Conservation (phyloP, 2,329 filamentous ascomycete genomes). For the Tolypocladium tropicale region DNA sequence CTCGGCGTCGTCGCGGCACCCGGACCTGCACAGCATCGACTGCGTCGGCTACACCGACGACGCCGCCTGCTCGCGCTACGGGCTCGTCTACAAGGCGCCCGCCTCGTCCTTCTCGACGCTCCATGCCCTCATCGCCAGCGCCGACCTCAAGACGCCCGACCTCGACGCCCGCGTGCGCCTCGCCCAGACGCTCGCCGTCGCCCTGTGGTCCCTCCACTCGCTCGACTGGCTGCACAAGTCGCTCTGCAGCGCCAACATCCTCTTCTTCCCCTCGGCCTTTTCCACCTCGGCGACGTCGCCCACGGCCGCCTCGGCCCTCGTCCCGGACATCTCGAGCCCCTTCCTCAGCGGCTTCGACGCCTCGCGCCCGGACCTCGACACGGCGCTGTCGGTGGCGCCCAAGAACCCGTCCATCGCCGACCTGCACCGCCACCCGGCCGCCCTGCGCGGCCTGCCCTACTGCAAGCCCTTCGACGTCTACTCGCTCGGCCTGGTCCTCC, state of each 20-base stretch:
- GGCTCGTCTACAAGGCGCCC: conserved; percentile 31
- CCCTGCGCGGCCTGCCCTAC: conserved; percentile 29
- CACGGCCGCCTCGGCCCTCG: conserved; percentile 22
- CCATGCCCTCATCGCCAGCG: conserved; percentile 25
- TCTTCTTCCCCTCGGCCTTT: conserved; percentile 38
- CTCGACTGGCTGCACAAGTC: conserved; percentile 49
- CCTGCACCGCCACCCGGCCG: conserved; percentile 36
- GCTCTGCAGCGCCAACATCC: conserved; percentile 40
- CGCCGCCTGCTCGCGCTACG: conserved; percentile 24
- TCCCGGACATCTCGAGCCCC: conserved; percentile 30
- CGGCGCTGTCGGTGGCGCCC: conserved; percentile 36
- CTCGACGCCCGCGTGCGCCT: conserved; percentile 31
- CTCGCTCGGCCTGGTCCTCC: conserved; percentile 37
- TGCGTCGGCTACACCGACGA: conserved; percentile 38
- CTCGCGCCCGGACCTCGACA: conserved; percentile 38
- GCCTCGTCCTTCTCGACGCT: conserved; percentile 25
- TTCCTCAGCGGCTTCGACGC: conserved; percentile 45
- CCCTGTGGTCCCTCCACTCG: conserved; percentile 39
- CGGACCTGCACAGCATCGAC: conserved; percentile 35
- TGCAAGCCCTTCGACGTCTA: conserved; percentile 43
- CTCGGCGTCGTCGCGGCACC: conserved; percentile 31
- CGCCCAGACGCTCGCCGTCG: conserved; percentile 30
- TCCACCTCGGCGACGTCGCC: conserved; percentile 21
- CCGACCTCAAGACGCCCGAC: conserved; percentile 31
- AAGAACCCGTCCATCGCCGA: conserved; percentile 30